phyloP scores from a whole-genome alignment of 371 early-diverging fungal genomes.

The Mortierella polycephala region DNA sequence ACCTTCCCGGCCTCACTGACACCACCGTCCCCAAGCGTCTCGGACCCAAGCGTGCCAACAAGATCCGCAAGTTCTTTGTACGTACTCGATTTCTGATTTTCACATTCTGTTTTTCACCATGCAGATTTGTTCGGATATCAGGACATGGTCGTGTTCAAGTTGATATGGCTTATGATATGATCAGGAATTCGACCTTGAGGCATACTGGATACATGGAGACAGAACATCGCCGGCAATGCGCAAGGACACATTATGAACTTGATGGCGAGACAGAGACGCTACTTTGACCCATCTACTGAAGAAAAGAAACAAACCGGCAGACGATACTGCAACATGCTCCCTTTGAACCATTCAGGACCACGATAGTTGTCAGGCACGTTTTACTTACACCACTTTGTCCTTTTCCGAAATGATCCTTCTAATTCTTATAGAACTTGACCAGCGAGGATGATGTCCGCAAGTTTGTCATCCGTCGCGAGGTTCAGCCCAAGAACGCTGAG shows the following conservation, averaged over 20 bases:
- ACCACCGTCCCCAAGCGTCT: constrained; percentile 91
- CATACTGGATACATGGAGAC: too few relatives aligned
- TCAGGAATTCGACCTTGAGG: too few relatives aligned
- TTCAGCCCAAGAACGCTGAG: constrained; percentile 85
- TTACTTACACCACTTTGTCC: too few relatives aligned
- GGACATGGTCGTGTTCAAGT: neutral
- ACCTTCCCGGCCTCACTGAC: constrained; percentile 98
- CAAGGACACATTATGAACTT: too few relatives aligned
- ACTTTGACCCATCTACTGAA: too few relatives aligned
- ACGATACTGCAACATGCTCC: too few relatives aligned
- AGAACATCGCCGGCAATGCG: too few relatives aligned
- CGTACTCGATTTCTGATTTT: constrained; percentile 46
- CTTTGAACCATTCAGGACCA: too few relatives aligned
- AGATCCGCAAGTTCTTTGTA: constrained; percentile 98
- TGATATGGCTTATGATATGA: neutral
- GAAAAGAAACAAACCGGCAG: too few relatives aligned
- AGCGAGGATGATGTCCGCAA: constrained; percentile 98
- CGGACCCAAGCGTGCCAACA: constrained; percentile 98
- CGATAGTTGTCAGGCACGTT: too few relatives aligned
- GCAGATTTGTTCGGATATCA: constrained; percentile 1
- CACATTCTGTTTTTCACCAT: neutral
- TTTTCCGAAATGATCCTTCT: neutral
- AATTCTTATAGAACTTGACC: constrained; percentile 54
- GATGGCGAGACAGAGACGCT: too few relatives aligned
- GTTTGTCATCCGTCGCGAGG: constrained; percentile 97